Evolutionary conservation across 176 grass and related monocot genomes (phyloP).

Genomic region (Areca catechu): DNA sequence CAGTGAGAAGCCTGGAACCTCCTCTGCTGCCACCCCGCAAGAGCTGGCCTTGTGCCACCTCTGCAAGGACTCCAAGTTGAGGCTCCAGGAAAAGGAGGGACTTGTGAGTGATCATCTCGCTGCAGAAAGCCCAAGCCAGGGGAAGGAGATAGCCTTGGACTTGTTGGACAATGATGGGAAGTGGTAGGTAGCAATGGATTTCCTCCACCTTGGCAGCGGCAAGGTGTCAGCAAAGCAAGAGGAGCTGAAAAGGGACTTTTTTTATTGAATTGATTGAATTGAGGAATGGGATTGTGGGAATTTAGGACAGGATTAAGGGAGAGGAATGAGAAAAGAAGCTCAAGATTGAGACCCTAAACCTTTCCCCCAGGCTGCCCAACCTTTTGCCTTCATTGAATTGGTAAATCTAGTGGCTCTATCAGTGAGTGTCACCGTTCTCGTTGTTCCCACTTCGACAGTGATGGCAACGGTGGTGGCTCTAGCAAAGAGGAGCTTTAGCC

Average conservation of each 20-base stretch:
- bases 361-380: conserved; percentile 35
- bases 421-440: conserved; percentile 4
- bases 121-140: conserved; percentile 6
- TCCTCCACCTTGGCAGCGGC: too few species aligned
- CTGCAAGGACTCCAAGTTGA: conserved; percentile 27
- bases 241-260: conserved; percentile 8
- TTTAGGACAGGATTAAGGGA: conserved; percentile 38
- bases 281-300: conserved; percentile 44
- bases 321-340: conserved; percentile 57
- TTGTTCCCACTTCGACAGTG: conserved; percentile 6
- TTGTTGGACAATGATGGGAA: not conserved
- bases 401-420: conserved; percentile 6
- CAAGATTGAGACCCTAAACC: conserved; percentile 56
- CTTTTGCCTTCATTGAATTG: conserved; percentile 54
- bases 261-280: conserved; percentile 22
- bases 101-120: conserved; percentile 9
- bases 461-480: conserved; percentile 2
- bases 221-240: too few species aligned
- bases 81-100: conserved; percentile 10
- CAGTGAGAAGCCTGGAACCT: not conserved
- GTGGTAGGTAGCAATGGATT: not conserved
- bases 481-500: conserved; percentile 52
- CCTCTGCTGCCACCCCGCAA: conserved; percentile 18
- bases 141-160: conserved; percentile 25
- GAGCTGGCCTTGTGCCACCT: conserved; percentile 43